Conservation (phyloP, 2,329 filamentous ascomycete genomes). For the Xylariomycetidae sp. region DNA sequence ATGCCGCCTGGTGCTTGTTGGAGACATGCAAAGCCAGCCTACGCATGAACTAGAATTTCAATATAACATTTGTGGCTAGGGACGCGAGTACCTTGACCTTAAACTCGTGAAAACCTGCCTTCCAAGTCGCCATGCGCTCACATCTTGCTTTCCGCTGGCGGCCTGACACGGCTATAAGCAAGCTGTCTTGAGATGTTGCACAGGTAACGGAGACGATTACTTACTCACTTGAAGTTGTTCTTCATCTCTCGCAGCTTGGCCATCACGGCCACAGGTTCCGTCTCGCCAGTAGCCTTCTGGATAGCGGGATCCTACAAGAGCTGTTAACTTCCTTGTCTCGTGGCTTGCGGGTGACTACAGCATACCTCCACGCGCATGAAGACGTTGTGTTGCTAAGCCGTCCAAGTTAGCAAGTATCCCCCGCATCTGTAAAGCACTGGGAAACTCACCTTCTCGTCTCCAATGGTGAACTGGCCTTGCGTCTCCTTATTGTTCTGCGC, state of each 20-base stretch:
- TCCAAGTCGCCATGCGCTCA: too few species aligned
- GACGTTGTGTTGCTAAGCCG: conserved; percentile 88
- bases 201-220: conserved; percentile 11
- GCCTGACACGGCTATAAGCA: conserved; percentile 5
- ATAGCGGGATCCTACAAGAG: conserved; percentile 65
- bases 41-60: too few species aligned
- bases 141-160: conserved; percentile 10
- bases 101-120: too few species aligned
- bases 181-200: background rate
- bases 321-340: background rate
- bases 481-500: conserved; percentile 78
- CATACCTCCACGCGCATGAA: conserved; percentile 85
- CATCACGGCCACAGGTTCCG: conserved; percentile 79
- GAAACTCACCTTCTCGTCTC: conserved; percentile 85
- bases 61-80: too few species aligned
- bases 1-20: conserved; percentile 23
- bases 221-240: conserved; percentile 62
- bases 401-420: too few species aligned
- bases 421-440: too few species aligned
- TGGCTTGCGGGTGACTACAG: conserved; percentile 9
- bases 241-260: conserved; percentile 82
- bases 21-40: too few species aligned
- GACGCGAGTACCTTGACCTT: too few species aligned
- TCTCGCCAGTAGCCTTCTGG: conserved; percentile 77
- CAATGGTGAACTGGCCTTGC: conserved; percentile 93